These are phyloP conservation scores for Olyra latifolia DNA, from an alignment of 176 grass and related monocot species.

Conservation along the genomic window DNA sequence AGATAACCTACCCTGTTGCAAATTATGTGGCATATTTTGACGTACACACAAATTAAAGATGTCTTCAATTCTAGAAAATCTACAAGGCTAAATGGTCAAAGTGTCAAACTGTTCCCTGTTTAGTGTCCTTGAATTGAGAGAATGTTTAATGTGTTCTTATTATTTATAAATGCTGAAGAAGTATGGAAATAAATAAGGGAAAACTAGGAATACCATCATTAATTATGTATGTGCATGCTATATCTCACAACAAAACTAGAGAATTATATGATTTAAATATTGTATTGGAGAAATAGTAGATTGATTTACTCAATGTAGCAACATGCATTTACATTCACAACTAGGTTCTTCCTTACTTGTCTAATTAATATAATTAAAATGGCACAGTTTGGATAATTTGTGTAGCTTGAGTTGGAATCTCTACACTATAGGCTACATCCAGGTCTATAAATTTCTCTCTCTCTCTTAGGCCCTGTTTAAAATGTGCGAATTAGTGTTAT, in stretches of 20 bases:
- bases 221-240: background rate
- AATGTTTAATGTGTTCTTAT: background rate
- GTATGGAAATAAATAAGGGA: background rate
- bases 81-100: background rate
- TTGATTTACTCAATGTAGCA: background rate
- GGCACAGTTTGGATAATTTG: background rate
- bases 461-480: background rate
- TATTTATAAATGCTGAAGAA: too few species aligned
- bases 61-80: background rate
- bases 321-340: background rate
- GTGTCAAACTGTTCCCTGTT: background rate
- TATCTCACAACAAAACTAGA: background rate
- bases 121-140: background rate
- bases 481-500: background rate
- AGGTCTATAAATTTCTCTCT: background rate
- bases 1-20: background rate
- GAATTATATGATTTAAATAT: background rate
- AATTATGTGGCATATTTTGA: background rate
- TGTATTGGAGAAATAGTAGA: background rate
- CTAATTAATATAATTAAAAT: background rate
- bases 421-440: background rate
- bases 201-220: background rate
- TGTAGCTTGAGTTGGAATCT: background rate
- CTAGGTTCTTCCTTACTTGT: background rate
- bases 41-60: background rate